Base-by-base conservation (phyloP, 257 asterid genomes). In the Solanum megistacrolobum region DNA sequence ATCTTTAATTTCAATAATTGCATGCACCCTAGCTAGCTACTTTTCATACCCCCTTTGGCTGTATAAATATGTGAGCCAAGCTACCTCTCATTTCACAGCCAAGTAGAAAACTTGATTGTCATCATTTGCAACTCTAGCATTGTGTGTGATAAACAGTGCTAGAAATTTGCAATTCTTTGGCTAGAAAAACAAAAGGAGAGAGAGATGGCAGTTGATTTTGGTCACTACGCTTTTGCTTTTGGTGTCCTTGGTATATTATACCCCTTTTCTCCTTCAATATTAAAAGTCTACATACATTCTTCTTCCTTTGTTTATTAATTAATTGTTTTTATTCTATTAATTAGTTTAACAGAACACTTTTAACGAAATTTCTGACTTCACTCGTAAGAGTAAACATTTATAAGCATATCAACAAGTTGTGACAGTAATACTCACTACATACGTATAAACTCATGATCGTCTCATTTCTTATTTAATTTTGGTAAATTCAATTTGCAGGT, bases 171-270 rank as follows among this genome's bases (percentile, higher is more conserved):
- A 27, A 1, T 43, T 79, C 66, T 43, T 79, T 43, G 84, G 66
- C 65, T 79, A 14, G 65, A 79, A 78, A 41, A 25, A 79, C 27
- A 4, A 78, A 78, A 25, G 62, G 60, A 46, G 31, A 43, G 38
- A 74, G 52, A 79, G 65, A 79, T 79, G 84, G 84, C 84, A 4
- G 38, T 23, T 79, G 32, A 27, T 43, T 79, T 58, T n/a, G 87
- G 25, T 82, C 89, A 88, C 2, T 89, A 87, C 90, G 94, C 91
- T 76, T 91, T 92, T 83, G 87, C 90, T 9, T 92, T 93, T 89
- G 95, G 95, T 89, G 89, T 93, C 71, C 90, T 92, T 81, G 95
- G 95, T 93, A 92, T 25, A 72, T 10, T 48, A 25, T 39, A 43
- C 48, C 81, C 6, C 9, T 35, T 21, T 74, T 34, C 48, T 3